phyloP scores from a whole-genome alignment of 108 stramenopile species.

The Licmophora abbreviata region DNA sequence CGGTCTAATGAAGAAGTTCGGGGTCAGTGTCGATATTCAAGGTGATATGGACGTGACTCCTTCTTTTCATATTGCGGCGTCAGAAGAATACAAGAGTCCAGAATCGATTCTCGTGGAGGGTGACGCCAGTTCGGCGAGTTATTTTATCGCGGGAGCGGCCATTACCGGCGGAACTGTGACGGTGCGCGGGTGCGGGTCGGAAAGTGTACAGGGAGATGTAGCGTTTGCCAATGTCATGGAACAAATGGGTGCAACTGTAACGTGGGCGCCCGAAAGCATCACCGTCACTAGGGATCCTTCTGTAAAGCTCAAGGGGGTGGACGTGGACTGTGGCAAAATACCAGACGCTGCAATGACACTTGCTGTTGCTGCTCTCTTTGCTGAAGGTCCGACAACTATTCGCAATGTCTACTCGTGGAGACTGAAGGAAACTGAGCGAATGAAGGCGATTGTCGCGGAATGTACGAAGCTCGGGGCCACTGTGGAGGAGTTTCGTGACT shows the following conservation, averaged over 20 bases:
- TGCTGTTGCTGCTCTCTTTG: conserved; percentile 91
- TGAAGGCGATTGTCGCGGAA: conserved; percentile 98
- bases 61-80: conserved; percentile 50
- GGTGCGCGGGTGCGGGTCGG: conserved; percentile 85
- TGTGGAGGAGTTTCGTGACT: conserved; percentile 90
- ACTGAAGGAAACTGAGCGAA: conserved; percentile 95
- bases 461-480: conserved; percentile 93
- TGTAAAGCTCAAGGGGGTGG: conserved; percentile 79
- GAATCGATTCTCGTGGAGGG: conserved; percentile 87
- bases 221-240: conserved; percentile 94
- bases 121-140: conserved; percentile 93
- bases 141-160: conserved; percentile 95
- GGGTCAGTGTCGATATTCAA: conserved; percentile 59
- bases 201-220: conserved; percentile 94
- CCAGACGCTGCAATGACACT: conserved; percentile 99
- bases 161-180: conserved; percentile 93
- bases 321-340: conserved; percentile 95
- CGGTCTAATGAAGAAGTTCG: conserved; percentile 94
- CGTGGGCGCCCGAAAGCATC: conserved; percentile 86
- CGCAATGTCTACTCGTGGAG: conserved; percentile 97
- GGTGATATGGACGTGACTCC: conserved; percentile 73
- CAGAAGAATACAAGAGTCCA: conserved; percentile 64
- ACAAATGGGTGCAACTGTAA: conserved; percentile 91
- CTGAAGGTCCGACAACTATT: conserved; percentile 93
- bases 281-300: conserved; percentile 82